Evolutionary conservation across 106 monocot species (phyloP), one percentile per base, ranked within the genome.

Genomic region (Phalaenopsis aphrodite): DNA sequence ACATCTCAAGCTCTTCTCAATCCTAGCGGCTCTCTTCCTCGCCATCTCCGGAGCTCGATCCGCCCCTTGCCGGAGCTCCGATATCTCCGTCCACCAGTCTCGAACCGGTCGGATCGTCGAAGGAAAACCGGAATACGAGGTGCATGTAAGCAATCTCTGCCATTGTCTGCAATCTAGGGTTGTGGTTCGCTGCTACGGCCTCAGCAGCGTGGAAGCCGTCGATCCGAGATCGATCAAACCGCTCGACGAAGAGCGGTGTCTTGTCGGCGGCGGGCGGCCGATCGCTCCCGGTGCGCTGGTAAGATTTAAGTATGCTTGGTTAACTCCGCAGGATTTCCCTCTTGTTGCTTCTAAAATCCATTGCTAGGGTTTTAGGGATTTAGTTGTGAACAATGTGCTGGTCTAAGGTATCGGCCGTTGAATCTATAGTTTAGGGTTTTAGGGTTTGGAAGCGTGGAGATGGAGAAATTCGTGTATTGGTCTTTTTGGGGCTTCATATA

Each of bases 271-370:
- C 14, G 91, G 91, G 2, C 72, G 75, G 37, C 82, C 94, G 16
- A 17, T 91, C 47, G 49, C 78, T 0, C 23, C 55, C 36, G 89
- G 86, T 42, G 58, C 88, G 41, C 79, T 78, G 21, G 78, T 94
- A 37, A 75, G 77, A 74, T 94, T 94, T 78, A 89, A 65, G 80
- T 94, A 94, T 30, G 94, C 94, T 7, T 94, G 91, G 94, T 86
- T 86, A 86, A 91, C 89, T 3, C 94, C 91, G 18, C 91, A 89
- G 82, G 91, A 91, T 48, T 94, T 94, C 73, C 86, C 91, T 5
- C 46, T 91, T 7, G 82, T 93, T 67, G 88, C 88, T 41, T 82
- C 93, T 55, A 61, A 84, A 71, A 83, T 86, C 69, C 84, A 79
- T 46, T 90, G 85, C 67, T 81, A 76, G 76, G 2, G 76, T 19